phyloP scores from a whole-genome alignment of 768 basidiomycete species.

The Pisolithus sp. region DNA sequence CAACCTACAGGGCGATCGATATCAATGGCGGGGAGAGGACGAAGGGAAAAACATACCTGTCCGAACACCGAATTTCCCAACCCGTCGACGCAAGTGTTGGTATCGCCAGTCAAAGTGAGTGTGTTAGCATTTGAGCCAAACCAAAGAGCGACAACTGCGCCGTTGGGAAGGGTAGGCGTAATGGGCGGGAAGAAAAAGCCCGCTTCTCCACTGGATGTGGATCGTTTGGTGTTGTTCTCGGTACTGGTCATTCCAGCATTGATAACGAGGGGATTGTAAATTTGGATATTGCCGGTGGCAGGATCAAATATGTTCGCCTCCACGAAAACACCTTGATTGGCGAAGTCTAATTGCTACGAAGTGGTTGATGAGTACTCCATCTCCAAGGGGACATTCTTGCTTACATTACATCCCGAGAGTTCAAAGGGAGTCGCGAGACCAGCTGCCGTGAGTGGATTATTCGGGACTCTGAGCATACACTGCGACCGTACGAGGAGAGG shows the following conservation, averaged over 20 bases:
- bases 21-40: not conserved
- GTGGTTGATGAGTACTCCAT: not conserved
- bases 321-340: constrained; percentile 19
- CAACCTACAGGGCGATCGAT: constrained; percentile 11
- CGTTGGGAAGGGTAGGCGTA: constrained; percentile 17
- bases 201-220: constrained; percentile 1
- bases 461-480: constrained; percentile 17
- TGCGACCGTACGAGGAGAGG: constrained; percentile 14
- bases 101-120: constrained; percentile 18
- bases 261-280: constrained; percentile 25
- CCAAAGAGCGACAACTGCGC: constrained; percentile 22
- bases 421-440: constrained; percentile 23
- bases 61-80: constrained; percentile 17
- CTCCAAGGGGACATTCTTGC: not conserved
- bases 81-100: constrained; percentile 19
- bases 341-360: constrained; percentile 23
- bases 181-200: constrained; percentile 19
- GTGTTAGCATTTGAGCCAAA: constrained; percentile 22
- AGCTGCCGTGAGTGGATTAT: constrained; percentile 16
- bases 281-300: constrained; percentile 20
- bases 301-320: constrained; percentile 26
- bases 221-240: not conserved
- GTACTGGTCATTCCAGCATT: constrained; percentile 20
- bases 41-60: constrained; percentile 9
- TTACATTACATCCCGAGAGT: constrained; percentile 23